phyloP scores from a whole-genome alignment of 768 basidiomycete genomes.

The Mycena leptocephala region DNA sequence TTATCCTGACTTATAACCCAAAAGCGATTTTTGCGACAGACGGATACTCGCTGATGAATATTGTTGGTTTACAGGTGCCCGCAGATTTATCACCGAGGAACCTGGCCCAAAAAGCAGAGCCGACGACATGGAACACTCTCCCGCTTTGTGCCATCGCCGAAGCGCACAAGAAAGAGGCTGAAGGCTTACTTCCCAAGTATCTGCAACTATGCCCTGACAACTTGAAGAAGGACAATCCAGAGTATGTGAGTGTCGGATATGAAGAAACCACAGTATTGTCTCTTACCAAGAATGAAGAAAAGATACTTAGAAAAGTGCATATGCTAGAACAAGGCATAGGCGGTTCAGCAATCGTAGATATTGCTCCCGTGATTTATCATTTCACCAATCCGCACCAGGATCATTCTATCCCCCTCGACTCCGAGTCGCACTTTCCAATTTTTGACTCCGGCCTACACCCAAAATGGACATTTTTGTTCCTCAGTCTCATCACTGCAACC shows the following conservation, averaged over 20 bases:
- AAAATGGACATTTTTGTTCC: neutral
- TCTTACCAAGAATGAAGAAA: neutral
- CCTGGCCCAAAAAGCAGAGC: neutral
- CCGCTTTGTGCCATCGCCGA: slow-evolving; percentile 18
- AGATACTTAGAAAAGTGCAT: neutral
- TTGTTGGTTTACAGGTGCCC: no score
- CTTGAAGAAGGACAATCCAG: neutral
- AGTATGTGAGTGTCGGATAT: slow-evolving; percentile 4
- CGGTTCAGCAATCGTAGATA: neutral
- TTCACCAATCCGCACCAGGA: neutral
- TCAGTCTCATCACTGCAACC: neutral
- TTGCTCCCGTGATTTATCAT: neutral
- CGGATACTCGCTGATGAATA: no score
- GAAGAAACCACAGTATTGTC: neutral
- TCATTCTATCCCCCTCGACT: neutral
- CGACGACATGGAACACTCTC: neutral
- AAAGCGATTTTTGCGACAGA: no score
- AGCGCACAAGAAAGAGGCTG: slow-evolving; percentile 20
- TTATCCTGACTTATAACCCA: no score
- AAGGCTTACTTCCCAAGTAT: slow-evolving; percentile 1
- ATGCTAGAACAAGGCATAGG: neutral
- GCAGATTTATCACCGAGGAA: no score
- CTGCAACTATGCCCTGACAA: neutral
- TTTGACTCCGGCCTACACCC: no score
- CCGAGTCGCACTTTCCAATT: neutral